Evolutionary conservation across 140 eudicot species (phyloP).

Genomic region (Senecio squalidus): DNA sequence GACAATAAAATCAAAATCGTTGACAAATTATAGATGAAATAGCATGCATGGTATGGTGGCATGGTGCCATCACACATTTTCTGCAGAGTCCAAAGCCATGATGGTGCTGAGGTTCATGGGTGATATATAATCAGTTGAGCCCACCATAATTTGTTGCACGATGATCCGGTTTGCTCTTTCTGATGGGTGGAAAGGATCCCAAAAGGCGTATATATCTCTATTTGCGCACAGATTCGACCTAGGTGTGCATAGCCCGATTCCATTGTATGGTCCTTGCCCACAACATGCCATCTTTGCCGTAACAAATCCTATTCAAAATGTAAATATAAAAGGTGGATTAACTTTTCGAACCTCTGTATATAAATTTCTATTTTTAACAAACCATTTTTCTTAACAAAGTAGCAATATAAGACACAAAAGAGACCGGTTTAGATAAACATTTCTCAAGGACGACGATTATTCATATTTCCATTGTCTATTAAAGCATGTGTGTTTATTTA

Average conservation of each 20-base stretch:
- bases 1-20: slow-evolving; percentile 8
- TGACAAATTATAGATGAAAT: slow-evolving; percentile 7
- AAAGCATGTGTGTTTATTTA: too few species aligned
- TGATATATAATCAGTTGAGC: slow-evolving; percentile 29
- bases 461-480: too few species aligned
- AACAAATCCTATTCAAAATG: slow-evolving; percentile 28
- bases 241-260: slow-evolving; percentile 36
- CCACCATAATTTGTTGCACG: slow-evolving; percentile 26
- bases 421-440: too few species aligned
- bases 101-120: slow-evolving; percentile 52
- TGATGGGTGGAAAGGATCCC: slow-evolving; percentile 51
- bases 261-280: slow-evolving; percentile 48
- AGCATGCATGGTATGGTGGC: slow-evolving; percentile 1
- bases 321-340: background rate
- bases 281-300: slow-evolving; percentile 40
- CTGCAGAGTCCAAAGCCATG: slow-evolving; percentile 32
- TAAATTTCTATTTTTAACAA: background rate
- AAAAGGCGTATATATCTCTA: slow-evolving; percentile 36
- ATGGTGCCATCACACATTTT: slow-evolving; percentile 2
- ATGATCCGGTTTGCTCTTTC: slow-evolving; percentile 38
- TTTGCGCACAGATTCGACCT: slow-evolving; percentile 37
- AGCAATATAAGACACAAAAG: background rate
- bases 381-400: background rate
- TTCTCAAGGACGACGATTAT: background rate
- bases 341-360: background rate